These are phyloP conservation scores for Calycina herbarum DNA, from an alignment of 2,329 filamentous ascomycete genomes.

Conservation along the genomic window DNA sequence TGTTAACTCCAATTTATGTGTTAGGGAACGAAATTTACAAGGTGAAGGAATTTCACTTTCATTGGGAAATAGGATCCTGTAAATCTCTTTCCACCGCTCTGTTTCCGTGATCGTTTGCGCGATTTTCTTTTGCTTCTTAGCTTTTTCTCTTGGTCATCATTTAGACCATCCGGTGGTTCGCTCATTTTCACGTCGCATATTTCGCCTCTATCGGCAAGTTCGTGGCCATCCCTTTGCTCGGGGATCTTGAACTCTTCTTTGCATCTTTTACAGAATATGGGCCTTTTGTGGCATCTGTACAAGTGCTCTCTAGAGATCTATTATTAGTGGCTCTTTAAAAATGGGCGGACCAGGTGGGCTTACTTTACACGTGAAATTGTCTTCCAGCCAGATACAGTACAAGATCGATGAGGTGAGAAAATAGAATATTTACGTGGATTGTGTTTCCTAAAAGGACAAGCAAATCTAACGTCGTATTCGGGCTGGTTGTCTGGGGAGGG, in stretches of 20 bases:
- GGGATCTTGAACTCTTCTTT: background rate
- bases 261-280: background rate
- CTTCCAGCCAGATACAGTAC: too few species aligned
- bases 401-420: background rate
- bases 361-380: too few species aligned
- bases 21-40: too few species aligned
- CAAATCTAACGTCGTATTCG: background rate
- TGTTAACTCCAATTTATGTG: too few species aligned
- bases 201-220: background rate
- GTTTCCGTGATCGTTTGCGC: too few species aligned
- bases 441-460: background rate
- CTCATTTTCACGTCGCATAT: too few species aligned
- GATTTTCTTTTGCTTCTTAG: too few species aligned
- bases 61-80: too few species aligned
- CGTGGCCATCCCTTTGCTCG: background rate
- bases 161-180: too few species aligned
- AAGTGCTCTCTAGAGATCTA: background rate
- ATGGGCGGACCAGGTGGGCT: background rate
- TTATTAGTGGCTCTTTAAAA: background rate
- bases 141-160: too few species aligned
- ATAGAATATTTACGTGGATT: background rate
- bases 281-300: background rate
- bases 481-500: background rate
- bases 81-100: too few species aligned
- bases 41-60: too few species aligned